phyloP scores from a whole-genome alignment of 441 rosid species.

The Raphanus hybrid region DNA sequence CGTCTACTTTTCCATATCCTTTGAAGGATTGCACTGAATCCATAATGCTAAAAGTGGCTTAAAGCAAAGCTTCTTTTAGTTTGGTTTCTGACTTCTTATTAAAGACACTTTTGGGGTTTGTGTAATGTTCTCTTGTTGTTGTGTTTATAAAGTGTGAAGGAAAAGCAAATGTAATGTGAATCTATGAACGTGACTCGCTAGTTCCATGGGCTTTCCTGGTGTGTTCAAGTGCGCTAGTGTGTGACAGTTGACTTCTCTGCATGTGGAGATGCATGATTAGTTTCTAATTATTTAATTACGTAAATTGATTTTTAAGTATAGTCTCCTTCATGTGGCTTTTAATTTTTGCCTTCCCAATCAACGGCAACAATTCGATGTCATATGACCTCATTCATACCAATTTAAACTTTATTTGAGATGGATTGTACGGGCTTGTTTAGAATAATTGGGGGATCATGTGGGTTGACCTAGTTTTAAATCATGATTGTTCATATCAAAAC shows the following conservation, averaged over 20 bases:
- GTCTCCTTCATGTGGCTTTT: slow-evolving; percentile 1
- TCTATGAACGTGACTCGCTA: slow-evolving; percentile 31
- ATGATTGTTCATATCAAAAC: neutral
- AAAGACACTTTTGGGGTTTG: neutral
- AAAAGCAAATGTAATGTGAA: slow-evolving; percentile 25
- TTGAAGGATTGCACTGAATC: slow-evolving; percentile 79
- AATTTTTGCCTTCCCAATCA: neutral
- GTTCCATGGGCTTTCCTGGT: slow-evolving; percentile 2
- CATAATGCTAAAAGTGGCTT: slow-evolving; percentile 38
- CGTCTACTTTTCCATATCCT: slow-evolving; percentile 87
- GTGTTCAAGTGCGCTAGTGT: slow-evolving; percentile 6
- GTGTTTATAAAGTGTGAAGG: slow-evolving; percentile 24
- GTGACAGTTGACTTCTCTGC: slow-evolving; percentile 23
- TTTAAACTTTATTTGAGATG: neutral
- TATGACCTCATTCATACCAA: neutral
- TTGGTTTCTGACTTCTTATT: neutral
- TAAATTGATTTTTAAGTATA: slow-evolving; percentile 4
- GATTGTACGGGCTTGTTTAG: neutral
- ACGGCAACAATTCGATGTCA: slow-evolving; percentile 7
- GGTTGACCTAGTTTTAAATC: neutral
- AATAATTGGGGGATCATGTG: neutral
- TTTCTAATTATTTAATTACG: slow-evolving; percentile 18
- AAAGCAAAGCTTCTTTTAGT: slow-evolving; percentile 2
- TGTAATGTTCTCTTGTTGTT: neutral
- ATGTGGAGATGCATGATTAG: slow-evolving; percentile 37